Evolutionary conservation across 2,329 filamentous ascomycete species (phyloP).

Genomic region (Aspergillus luchuensis): DNA sequence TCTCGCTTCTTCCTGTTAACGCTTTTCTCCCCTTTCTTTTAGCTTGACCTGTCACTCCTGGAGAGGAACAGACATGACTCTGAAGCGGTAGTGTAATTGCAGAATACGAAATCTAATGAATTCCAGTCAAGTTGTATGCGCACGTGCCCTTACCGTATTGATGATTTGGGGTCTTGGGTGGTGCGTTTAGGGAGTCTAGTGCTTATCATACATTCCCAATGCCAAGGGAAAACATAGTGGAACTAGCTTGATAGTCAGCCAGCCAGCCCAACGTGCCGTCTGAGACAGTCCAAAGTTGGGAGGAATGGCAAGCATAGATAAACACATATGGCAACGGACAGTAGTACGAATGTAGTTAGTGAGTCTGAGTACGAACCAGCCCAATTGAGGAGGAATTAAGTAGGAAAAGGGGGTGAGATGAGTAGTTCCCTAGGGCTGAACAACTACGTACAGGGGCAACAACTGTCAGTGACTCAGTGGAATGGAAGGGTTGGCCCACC

Average conservation of each 20-base stretch:
- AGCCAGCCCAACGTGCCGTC: background rate
- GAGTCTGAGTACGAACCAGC: too few relatives aligned
- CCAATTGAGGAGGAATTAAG: too few relatives aligned
- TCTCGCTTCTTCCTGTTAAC: background rate
- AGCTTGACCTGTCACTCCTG: background rate
- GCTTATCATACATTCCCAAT: background rate
- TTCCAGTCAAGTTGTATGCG: background rate
- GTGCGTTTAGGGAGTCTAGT: background rate
- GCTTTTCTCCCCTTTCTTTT: background rate
- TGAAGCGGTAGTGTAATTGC: background rate
- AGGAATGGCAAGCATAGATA: background rate
- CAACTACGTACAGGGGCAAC: too few relatives aligned
- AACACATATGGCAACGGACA: too few relatives aligned
- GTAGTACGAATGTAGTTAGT: too few relatives aligned
- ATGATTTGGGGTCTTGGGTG: background rate
- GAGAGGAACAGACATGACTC: background rate
- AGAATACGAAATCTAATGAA: background rate
- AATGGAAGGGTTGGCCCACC: background rate
- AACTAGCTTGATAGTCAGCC: background rate
- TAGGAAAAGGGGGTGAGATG: too few relatives aligned
- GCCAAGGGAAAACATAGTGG: background rate
- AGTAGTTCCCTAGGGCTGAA: too few relatives aligned
- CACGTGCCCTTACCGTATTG: background rate
- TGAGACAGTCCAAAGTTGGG: background rate
- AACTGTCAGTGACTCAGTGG: background rate